Conservation (phyloP, 176 grass and related monocot species). For the Raddia guianensis region DNA sequence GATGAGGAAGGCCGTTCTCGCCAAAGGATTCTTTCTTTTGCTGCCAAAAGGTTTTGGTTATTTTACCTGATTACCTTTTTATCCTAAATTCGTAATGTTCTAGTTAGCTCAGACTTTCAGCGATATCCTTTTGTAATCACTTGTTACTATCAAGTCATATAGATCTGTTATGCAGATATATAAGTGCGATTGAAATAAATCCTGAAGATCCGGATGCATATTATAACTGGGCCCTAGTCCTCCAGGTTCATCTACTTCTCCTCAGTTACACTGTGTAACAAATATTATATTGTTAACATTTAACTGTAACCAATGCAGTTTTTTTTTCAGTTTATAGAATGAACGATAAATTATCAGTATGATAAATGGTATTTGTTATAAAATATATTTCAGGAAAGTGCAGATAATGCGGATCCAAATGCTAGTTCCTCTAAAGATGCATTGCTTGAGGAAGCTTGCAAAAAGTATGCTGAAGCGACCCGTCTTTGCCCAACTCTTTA, state of each 20-base stretch:
- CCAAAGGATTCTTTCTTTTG: constrained; percentile 97
- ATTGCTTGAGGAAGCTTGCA: constrained; percentile 98
- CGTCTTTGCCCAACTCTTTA: constrained; percentile 85
- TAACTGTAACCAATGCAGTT: constrained; percentile 28
- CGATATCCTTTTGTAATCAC: constrained; percentile 2
- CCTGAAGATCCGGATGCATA: constrained; percentile 93
- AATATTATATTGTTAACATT: constrained; percentile 10
- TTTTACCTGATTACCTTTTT: constrained; percentile 14
- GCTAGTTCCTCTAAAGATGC: constrained; percentile 86
- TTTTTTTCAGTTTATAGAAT: constrained; percentile 18
- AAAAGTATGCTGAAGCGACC: constrained; percentile 97
- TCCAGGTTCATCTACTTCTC: constrained; percentile 67
- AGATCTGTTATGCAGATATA: constrained; percentile 68
- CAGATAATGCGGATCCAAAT: constrained; percentile 89
- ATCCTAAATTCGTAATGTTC: constrained; percentile 4
- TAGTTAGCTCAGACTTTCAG: constrained; percentile 10
- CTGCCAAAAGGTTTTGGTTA: constrained; percentile 86
- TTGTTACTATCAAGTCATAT: constrained; percentile 28
- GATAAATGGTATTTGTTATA: constrained; percentile 24
- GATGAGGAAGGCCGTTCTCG: constrained; percentile 94
- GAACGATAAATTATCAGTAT: not conserved
- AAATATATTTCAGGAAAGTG: constrained; percentile 82
- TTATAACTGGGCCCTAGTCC: constrained; percentile 99
- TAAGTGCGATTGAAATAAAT: constrained; percentile 96
- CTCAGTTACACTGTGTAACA: not conserved